phyloP scores from a whole-genome alignment of 108 stramenopile genomes.

The Phaeodactylum tricornutum region DNA sequence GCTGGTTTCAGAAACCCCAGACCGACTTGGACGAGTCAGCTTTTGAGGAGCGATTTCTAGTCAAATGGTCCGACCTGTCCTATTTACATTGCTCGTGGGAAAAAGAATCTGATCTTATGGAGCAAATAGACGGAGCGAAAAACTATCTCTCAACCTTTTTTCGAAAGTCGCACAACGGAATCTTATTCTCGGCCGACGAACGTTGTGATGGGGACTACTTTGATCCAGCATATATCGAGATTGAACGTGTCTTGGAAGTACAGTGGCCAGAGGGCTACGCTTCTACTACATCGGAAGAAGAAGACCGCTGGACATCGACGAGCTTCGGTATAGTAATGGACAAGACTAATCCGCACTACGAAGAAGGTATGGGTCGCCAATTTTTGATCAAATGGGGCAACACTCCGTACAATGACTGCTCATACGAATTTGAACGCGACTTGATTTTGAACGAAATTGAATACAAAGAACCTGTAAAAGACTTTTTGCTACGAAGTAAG shows the following conservation, averaged over 20 bases:
- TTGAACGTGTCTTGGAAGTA: slow-evolving; percentile 75
- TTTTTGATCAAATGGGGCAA: slow-evolving; percentile 77
- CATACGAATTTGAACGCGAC: slow-evolving; percentile 82
- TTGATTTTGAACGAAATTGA: slow-evolving; percentile 69
- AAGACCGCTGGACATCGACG: slow-evolving; percentile 10
- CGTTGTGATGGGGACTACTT: slow-evolving; percentile 87
- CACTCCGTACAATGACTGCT: slow-evolving; percentile 44
- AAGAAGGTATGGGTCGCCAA: slow-evolving; percentile 58
- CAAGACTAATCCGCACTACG: slow-evolving; percentile 41
- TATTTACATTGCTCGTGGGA: slow-evolving; percentile 84
- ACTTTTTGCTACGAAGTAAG: slow-evolving; percentile 32
- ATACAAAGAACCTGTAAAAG: slow-evolving; percentile 40
- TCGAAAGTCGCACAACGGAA: slow-evolving; percentile 48
- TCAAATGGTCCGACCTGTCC: slow-evolving; percentile 69
- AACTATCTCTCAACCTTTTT: slow-evolving; percentile 61
- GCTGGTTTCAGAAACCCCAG: slow-evolving; percentile 51
- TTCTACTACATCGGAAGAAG: slow-evolving; percentile 3
- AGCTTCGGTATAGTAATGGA: slow-evolving; percentile 62
- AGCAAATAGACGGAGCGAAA: slow-evolving; percentile 58
- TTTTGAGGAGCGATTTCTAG: slow-evolving; percentile 75
- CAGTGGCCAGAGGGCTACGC: slow-evolving; percentile 13
- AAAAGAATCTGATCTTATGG: slow-evolving; percentile 66
- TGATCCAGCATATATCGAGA: slow-evolving; percentile 63
- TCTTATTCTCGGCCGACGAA: slow-evolving; percentile 62
- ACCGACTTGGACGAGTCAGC: slow-evolving; percentile 19